These are phyloP conservation scores for Fusarium nanum DNA, from an alignment of 2,329 filamentous ascomycete genomes.

Conservation along the genomic window DNA sequence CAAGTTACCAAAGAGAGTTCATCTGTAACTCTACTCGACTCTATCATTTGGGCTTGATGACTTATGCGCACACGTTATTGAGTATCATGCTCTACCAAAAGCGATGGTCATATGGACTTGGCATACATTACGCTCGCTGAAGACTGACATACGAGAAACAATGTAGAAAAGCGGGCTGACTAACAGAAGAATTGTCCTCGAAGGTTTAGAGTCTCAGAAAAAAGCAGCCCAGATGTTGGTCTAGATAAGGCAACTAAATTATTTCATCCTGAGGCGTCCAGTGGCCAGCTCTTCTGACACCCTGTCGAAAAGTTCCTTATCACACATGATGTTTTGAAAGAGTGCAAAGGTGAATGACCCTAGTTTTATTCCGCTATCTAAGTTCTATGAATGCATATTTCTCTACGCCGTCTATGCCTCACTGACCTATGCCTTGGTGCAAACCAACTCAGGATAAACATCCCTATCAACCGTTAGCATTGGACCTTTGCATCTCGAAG, in stretches of 20 bases:
- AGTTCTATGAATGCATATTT: neutral
- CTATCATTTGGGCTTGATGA: neutral
- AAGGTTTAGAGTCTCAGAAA: neutral
- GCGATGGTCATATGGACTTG: too few species aligned
- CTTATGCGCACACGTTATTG: neutral
- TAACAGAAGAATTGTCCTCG: neutral
- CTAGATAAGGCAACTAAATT: neutral
- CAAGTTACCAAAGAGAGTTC: neutral
- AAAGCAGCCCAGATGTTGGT: neutral
- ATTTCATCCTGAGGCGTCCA: neutral
- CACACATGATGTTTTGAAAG: neutral
- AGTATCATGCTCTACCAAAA: neutral
- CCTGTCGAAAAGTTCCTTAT: neutral
- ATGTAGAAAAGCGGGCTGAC: neutral
- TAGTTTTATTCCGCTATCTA: neutral
- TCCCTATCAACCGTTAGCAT: conserved; percentile 32
- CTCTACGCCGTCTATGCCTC: neutral
- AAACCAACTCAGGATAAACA: conserved; percentile 41
- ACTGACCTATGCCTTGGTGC: conserved; percentile 3
- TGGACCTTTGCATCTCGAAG: neutral
- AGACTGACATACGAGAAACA: neutral
- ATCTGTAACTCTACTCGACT: neutral
- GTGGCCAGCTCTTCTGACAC: neutral
- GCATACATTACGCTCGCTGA: neutral
- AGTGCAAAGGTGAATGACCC: neutral